A percentile compares a stretch with the other conserved stretches of the same genome.
phyloP scores from a whole-genome alignment of 2,329 filamentous ascomycete species.

The Aspergillus eucalypticola region DNA sequence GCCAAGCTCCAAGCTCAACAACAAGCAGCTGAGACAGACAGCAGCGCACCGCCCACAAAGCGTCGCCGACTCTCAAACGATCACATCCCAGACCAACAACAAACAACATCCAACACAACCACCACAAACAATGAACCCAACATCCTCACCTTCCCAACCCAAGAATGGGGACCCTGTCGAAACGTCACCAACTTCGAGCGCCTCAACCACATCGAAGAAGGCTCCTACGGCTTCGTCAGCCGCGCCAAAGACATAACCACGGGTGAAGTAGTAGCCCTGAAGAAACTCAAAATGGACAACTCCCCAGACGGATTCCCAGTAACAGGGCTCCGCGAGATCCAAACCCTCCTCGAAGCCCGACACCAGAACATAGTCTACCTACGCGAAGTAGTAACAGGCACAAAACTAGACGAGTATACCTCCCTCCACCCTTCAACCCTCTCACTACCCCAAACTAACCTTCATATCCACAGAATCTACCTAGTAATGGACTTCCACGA shows the following conservation, averaged over 20 bases:
- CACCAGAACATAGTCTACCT: conserved; percentile 83
- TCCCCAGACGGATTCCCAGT: conserved; percentile 82
- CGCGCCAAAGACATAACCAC: conserved; percentile 73
- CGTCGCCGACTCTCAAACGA: conserved; percentile 62
- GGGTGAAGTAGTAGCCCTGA: conserved; percentile 82
- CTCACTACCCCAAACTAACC: conserved; percentile 10
- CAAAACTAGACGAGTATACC: conserved; percentile 58
- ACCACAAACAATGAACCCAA: conserved; percentile 46
- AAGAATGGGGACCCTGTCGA: conserved; percentile 68
- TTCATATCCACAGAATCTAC: conserved; percentile 66
- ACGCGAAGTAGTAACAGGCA: conserved; percentile 80
- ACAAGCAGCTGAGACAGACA: conserved; percentile 31
- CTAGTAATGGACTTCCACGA: conserved; percentile 97
- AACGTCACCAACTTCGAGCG: conserved; percentile 87
- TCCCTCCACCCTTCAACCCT: conserved; percentile 16
- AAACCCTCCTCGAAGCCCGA: conserved; percentile 76
- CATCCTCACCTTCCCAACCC: conserved; percentile 70
- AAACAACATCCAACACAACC: conserved; percentile 27
- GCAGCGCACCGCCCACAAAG: conserved; percentile 55
- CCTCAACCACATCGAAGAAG: conserved; percentile 96
- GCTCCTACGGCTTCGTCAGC: conserved; percentile 92
- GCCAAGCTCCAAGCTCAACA: conserved; percentile 30
- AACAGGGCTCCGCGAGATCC: conserved; percentile 89
- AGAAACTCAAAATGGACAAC: conserved; percentile 86
- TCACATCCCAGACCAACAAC: conserved; percentile 22